Percentiles rank a stretch among this genome's conserved stretches.
Conservation (phyloP, 495 filamentous ascomycete genomes). For the Stereocaulon alpinum region DNA sequence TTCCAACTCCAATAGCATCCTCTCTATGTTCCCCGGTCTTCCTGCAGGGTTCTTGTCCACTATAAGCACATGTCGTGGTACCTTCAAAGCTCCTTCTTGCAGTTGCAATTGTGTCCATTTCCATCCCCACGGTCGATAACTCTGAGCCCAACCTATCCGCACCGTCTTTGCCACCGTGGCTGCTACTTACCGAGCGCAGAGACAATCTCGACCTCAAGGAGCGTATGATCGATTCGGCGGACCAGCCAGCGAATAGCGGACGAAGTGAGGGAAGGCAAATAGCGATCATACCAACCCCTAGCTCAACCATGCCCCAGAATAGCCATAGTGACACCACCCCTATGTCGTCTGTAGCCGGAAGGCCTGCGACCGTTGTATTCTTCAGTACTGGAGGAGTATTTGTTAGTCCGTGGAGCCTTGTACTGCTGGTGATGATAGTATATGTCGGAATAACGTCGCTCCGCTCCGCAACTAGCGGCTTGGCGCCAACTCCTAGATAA, state of each 20-base stretch:
- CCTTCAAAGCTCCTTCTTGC: neutral
- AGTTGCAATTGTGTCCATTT: neutral
- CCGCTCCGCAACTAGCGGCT: too few species aligned
- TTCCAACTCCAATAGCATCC: neutral
- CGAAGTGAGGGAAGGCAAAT: conserved; percentile 8
- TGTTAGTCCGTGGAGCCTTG: neutral
- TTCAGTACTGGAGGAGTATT: neutral
- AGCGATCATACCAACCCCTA: conserved; percentile 2
- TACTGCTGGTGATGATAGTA: neutral
- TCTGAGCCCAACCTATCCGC: neutral
- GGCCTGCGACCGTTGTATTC: neutral
- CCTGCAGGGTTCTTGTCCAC: neutral
- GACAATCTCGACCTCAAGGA: neutral
- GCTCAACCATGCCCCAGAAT: conserved; percentile 2
- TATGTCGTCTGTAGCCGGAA: neutral
- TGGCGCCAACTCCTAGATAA: too few species aligned
- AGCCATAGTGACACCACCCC: neutral
- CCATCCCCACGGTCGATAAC: neutral
- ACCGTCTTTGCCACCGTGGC: neutral
- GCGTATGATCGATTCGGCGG: neutral
- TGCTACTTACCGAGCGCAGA: neutral
- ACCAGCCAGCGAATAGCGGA: conserved; percentile 13
- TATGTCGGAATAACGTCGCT: too few species aligned
- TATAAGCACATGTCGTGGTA: neutral
- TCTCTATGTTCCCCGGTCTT: neutral